These are phyloP conservation scores for Geotrichum candidum DNA, from an alignment of 1,139 yeast genomes.

Conservation along the genomic window DNA sequence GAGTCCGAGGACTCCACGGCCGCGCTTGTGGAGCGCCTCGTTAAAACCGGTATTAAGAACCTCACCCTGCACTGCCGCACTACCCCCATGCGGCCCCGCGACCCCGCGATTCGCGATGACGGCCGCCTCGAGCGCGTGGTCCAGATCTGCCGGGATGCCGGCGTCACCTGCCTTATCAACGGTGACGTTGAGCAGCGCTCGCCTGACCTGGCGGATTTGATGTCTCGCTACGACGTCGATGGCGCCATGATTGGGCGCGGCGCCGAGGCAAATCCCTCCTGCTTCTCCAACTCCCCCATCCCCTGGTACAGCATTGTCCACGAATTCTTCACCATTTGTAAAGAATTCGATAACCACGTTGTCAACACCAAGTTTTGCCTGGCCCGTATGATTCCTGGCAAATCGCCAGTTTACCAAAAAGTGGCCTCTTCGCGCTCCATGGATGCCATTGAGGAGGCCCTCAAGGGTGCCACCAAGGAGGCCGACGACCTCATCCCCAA, in stretches of 20 bases:
- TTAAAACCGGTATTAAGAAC: slow-evolving; percentile 75
- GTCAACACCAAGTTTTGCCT: slow-evolving; percentile 78
- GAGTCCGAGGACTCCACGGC: slow-evolving; percentile 58
- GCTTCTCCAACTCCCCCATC: slow-evolving; percentile 42
- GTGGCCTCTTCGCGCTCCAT: slow-evolving; percentile 53
- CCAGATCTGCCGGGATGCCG: slow-evolving; percentile 53
- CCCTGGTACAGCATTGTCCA: slow-evolving; percentile 52
- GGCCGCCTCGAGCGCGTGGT: slow-evolving; percentile 49
- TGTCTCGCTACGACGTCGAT: slow-evolving; percentile 46
- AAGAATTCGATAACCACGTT: slow-evolving; percentile 51
- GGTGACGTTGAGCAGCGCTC: slow-evolving; percentile 59
- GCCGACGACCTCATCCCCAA: not conserved
- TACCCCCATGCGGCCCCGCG: slow-evolving; percentile 82
- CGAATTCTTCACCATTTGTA: slow-evolving; percentile 54
- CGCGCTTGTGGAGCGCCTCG: slow-evolving; percentile 54
- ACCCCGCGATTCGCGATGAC: slow-evolving; percentile 61
- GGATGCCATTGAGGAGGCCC: slow-evolving; percentile 34
- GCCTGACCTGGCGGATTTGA: slow-evolving; percentile 50
- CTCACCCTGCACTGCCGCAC: slow-evolving; percentile 90
- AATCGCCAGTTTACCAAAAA: slow-evolving; percentile 52
- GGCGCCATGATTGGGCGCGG: slow-evolving; percentile 94
- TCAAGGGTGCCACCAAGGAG: slow-evolving; percentile 11
- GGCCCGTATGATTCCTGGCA: slow-evolving; percentile 75
- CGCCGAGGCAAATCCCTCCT: slow-evolving; percentile 82
- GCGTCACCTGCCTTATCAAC: slow-evolving; percentile 70